Conservation (phyloP, 2,329 filamentous ascomycete genomes). For the Corinectria fuckeliana region DNA sequence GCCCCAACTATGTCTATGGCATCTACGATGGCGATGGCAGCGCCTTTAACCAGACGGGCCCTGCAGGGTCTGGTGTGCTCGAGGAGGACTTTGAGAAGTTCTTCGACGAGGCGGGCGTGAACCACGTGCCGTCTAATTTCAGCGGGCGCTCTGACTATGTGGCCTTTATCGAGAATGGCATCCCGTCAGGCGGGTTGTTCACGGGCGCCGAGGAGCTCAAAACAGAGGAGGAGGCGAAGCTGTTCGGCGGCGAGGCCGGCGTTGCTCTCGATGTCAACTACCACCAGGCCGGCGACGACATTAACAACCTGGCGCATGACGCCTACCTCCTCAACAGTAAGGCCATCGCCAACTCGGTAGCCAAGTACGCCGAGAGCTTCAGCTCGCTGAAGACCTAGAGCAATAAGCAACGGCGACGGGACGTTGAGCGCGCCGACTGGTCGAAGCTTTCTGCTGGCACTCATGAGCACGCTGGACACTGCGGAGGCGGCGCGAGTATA, state of each 20-base stretch:
- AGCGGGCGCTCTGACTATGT: slow-evolving; percentile 56
- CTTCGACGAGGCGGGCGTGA: slow-evolving; percentile 53
- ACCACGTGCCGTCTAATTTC: slow-evolving; percentile 67
- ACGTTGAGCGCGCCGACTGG: too few species aligned
- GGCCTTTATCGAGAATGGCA: slow-evolving; percentile 46
- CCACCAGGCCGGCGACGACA: slow-evolving; percentile 52
- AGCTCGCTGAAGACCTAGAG: too few species aligned
- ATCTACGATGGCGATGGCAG: too few species aligned
- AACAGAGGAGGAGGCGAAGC: slow-evolving; percentile 62
- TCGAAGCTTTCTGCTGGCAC: too few species aligned
- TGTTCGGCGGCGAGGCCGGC: slow-evolving; percentile 68
- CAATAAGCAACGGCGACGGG: too few species aligned
- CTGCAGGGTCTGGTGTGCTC: too few species aligned
- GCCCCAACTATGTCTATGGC: too few species aligned
- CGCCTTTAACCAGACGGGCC: too few species aligned
- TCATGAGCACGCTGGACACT: too few species aligned
- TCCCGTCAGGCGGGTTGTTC: slow-evolving; percentile 48
- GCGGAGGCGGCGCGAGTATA: too few species aligned
- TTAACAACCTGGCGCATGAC: slow-evolving; percentile 47
- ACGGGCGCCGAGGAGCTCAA: slow-evolving; percentile 57
- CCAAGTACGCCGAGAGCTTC: slow-evolving; percentile 49
- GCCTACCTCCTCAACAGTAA: slow-evolving; percentile 55
- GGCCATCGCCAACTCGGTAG: slow-evolving; percentile 50
- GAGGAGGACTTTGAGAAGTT: slow-evolving; percentile 65
- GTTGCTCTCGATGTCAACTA: slow-evolving; percentile 55